Conservation (phyloP, 1,284 basidiomycete species). For the Vanrija humicola region DNA sequence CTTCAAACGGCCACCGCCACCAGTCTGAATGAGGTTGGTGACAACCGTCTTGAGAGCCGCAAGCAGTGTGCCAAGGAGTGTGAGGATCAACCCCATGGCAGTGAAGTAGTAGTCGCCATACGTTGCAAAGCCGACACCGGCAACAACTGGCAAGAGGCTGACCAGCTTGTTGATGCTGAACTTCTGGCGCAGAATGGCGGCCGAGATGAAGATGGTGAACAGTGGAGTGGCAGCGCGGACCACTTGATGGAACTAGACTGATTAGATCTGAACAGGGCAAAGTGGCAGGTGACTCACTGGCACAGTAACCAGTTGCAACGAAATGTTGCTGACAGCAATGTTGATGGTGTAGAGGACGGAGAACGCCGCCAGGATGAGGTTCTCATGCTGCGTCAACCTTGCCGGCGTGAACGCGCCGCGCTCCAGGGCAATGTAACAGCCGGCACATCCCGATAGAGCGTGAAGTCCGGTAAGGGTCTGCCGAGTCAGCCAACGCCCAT, state of each 20-base stretch:
- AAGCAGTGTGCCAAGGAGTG: constrained; percentile 78
- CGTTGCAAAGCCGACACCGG: constrained; percentile 86
- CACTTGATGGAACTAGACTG: constrained; percentile 83
- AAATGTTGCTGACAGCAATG: constrained; percentile 86
- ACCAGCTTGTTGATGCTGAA: constrained; percentile 57
- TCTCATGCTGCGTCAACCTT: constrained; percentile 58
- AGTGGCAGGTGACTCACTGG: constrained; percentile 59
- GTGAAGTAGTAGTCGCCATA: constrained; percentile 90
- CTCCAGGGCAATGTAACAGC: constrained; percentile 66
- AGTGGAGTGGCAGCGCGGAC: constrained; percentile 86
- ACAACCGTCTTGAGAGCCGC: constrained; percentile 87
- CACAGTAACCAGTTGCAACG: constrained; percentile 78
- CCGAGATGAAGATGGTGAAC: constrained; percentile 76
- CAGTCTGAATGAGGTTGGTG: constrained; percentile 70
- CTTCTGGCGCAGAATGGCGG: constrained; percentile 49
- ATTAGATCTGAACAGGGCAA: not conserved
- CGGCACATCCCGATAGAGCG: constrained; percentile 73
- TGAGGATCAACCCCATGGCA: constrained; percentile 71
- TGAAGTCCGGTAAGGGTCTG: constrained; percentile 76
- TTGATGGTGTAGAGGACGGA: constrained; percentile 85
- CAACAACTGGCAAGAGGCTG: constrained; percentile 79
- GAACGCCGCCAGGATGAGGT: constrained; percentile 66
- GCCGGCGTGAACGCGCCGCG: constrained; percentile 61
- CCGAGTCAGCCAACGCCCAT: constrained; percentile 1
- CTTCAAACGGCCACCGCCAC: constrained; percentile 46